These are phyloP conservation scores for Psidium friedrichsthalianum DNA, from an alignment of 345 rosid genomes.

Conservation along the genomic window DNA sequence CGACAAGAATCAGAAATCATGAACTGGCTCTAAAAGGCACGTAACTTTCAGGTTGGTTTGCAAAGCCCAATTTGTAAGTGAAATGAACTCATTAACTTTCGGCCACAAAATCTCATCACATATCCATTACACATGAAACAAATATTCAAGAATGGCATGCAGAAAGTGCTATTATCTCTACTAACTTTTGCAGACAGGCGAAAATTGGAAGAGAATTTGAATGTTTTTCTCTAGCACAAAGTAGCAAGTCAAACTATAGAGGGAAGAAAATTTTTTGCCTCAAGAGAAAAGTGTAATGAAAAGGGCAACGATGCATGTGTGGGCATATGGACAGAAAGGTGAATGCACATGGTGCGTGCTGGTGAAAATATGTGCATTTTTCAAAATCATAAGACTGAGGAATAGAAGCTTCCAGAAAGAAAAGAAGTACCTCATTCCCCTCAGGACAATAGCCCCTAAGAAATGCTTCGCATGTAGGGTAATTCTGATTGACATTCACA, in stretches of 20 bases:
- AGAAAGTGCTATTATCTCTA: not conserved
- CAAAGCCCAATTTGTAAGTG: not conserved
- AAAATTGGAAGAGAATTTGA: not conserved
- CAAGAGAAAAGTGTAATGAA: not conserved
- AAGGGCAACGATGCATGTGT: not conserved
- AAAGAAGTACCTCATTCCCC: conserved; percentile 68
- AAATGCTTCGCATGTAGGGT: conserved; percentile 73
- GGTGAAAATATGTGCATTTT: not conserved
- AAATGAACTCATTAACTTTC: not conserved
- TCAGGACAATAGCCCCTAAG: conserved; percentile 87
- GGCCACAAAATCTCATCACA: not conserved
- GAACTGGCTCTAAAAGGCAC: not conserved
- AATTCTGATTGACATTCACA: conserved; percentile 81
- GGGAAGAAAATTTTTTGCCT: not conserved
- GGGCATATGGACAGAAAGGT: not conserved
- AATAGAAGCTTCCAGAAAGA: not conserved
- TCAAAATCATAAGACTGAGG: not conserved
- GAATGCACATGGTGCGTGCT: not conserved
- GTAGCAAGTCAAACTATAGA: not conserved
- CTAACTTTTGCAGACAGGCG: not conserved
- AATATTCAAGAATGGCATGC: not conserved
- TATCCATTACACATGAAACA: not conserved
- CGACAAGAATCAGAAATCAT: not conserved
- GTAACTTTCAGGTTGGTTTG: not conserved
- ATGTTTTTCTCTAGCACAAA: not conserved